A percentile compares a stretch with the other conserved stretches of the same genome.
phyloP scores from a whole-genome alignment of 371 early-diverging fungal species.

The Fennellomyces sp. region DNA sequence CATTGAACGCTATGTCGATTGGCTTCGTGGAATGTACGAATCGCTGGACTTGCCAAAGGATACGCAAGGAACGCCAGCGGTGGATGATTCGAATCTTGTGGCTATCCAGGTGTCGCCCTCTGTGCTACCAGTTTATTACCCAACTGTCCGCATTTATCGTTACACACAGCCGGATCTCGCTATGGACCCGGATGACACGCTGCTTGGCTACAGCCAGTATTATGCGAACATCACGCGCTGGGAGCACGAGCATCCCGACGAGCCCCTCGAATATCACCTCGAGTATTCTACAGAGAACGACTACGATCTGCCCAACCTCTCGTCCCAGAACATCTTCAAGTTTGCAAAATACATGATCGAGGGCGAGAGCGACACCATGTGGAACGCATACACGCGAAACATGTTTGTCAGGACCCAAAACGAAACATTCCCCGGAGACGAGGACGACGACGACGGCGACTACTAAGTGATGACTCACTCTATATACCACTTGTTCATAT shows the following conservation, averaged over 20 bases:
- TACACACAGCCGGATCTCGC: constrained; percentile 42
- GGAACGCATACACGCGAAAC: constrained; percentile 39
- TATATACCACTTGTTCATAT: no score
- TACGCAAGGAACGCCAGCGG: neutral
- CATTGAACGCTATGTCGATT: constrained; percentile 32
- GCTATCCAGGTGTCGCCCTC: constrained; percentile 72
- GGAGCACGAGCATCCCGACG: constrained; percentile 25
- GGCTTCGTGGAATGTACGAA: constrained; percentile 37
- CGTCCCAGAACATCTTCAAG: constrained; percentile 46
- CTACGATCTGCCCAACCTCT: constrained; percentile 66
- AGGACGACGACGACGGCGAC: constrained; percentile 4
- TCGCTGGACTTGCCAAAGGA: constrained; percentile 20
- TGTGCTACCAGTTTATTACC: constrained; percentile 76
- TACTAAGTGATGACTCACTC: constrained; percentile 4
- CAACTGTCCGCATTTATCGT: constrained; percentile 70
- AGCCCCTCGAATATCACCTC: constrained; percentile 34
- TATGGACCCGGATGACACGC: constrained; percentile 7
- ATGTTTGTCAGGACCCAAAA: constrained; percentile 46
- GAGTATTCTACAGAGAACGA: constrained; percentile 63
- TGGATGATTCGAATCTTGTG: constrained; percentile 28
- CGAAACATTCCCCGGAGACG: constrained; percentile 11
- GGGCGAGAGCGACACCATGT: constrained; percentile 18
- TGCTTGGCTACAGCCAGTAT: constrained; percentile 41
- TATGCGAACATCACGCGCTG: constrained; percentile 45
- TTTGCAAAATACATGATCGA: constrained; percentile 53